A percentile compares a stretch with the other conserved stretches of the same genome.
phyloP scores from a whole-genome alignment of 805 yeast genomes.

The Yamadazyma nakazawae region DNA sequence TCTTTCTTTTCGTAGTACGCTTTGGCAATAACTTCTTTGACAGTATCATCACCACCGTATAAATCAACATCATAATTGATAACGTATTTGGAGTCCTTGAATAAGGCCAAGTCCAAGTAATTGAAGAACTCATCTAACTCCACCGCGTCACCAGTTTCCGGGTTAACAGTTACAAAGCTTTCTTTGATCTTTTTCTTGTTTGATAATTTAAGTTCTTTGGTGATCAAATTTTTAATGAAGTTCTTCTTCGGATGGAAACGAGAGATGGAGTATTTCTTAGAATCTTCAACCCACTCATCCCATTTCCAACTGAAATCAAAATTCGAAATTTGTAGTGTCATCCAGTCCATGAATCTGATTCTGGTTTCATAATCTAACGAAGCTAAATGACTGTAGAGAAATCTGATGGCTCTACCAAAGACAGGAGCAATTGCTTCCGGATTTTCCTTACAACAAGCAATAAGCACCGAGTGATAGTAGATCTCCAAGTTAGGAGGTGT shows the following conservation, averaged over 20 bases:
- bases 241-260: slow-evolving; percentile 68
- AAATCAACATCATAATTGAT: slow-evolving; percentile 34
- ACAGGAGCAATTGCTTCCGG: slow-evolving; percentile 83
- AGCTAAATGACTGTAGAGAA: slow-evolving; percentile 65
- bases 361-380: slow-evolving; percentile 73
- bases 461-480: slow-evolving; percentile 80
- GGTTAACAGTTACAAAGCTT: slow-evolving; percentile 48
- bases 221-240: slow-evolving; percentile 73
- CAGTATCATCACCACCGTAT: slow-evolving; percentile 31
- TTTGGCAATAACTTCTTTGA: slow-evolving; percentile 23
- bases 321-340: slow-evolving; percentile 87
- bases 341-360: slow-evolving; percentile 80
- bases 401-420: slow-evolving; percentile 87
- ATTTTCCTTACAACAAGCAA: slow-evolving; percentile 80
- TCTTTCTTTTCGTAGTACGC: slow-evolving; percentile 23
- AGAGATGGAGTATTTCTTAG: slow-evolving; percentile 41
- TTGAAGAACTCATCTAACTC: slow-evolving; percentile 37
- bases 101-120: slow-evolving; percentile 36
- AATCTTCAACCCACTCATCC: slow-evolving; percentile 84
- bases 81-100: slow-evolving; percentile 25
- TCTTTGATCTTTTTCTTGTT: slow-evolving; percentile 67
- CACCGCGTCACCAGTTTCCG: slow-evolving; percentile 29
- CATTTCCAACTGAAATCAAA: slow-evolving; percentile 97
- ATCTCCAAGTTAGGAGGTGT: slow-evolving; percentile 60
- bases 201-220: slow-evolving; percentile 82